Conservation (phyloP, 257 asterid genomes). For the Leptodermis oblonga region DNA sequence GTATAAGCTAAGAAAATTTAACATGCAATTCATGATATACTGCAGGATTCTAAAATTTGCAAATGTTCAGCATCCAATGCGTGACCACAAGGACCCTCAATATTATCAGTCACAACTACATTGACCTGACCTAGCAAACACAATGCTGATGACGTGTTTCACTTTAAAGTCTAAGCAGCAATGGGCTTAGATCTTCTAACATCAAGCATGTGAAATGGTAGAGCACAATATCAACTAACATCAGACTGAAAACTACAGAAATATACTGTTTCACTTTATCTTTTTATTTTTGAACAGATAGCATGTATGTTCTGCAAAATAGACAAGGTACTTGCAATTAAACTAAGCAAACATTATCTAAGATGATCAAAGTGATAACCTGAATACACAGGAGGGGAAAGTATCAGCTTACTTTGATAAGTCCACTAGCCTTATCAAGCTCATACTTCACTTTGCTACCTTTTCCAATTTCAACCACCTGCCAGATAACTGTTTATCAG, state of each 20-base stretch:
- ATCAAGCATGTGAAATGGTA: neutral
- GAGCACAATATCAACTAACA: neutral
- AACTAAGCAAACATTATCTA: neutral
- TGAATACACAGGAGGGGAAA: neutral
- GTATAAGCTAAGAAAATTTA: neutral
- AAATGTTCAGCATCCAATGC: neutral
- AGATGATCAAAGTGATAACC: neutral
- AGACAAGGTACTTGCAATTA: neutral
- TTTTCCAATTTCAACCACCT: conserved; percentile 89
- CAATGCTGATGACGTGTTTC: neutral
- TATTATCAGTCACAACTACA: neutral
- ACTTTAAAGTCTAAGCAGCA: neutral
- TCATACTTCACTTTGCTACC: conserved; percentile 94
- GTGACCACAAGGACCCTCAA: neutral
- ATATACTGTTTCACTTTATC: neutral
- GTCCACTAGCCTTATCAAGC: conserved; percentile 89
- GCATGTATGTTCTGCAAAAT: neutral
- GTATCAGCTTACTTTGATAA: conserved; percentile 55
- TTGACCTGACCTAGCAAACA: neutral
- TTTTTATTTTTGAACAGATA: neutral
- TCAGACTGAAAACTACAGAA: neutral
- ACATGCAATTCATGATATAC: neutral
- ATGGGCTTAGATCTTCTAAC: neutral
- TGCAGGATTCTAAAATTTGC: neutral
- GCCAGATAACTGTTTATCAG: conserved; percentile 22